Evolutionary conservation across 495 filamentous ascomycete species (phyloP), one percentile per base, ranked within the genome.

Genomic region (Tuber borchii): DNA sequence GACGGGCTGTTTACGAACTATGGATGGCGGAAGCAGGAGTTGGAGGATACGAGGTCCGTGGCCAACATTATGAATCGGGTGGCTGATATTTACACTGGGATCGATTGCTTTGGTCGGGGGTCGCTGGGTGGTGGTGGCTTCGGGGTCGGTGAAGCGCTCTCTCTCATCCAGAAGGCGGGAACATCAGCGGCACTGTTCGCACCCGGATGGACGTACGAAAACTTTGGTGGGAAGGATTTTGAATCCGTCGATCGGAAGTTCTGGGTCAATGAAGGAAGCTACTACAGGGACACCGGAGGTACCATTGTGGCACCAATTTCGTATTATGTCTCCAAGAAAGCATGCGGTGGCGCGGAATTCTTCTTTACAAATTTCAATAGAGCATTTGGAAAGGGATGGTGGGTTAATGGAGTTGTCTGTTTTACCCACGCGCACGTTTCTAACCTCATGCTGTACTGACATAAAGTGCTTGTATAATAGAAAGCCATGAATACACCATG

Each of bases 1-100:
- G 82, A 81, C 56, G 76, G 65, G 4, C 73, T 86, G 48, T 84
- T 87, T 39, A 86, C 85, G 9, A 86, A 86, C 74, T 87, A 86
- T 76, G 78, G 76, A 51, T 87, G 86, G 86, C 81, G 79, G 2
- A 76, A 81, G 70, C 51, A 45, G 10, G 65, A 82, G 1, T 75
- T 84, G 10, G 37, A 71, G 7, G 69, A 79, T 22, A 82, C 82
- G 20, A 76, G 76, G 40, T 56, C 48, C 22, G 76, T 84, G n/a
- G 84, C 83, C 2, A 40, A 61, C 2, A 42, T 51, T 26, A 39
- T 81, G 37, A 70, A 75, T 34, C 72, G 85, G 3, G 46, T 70
- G 8, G 44, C 71, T 0, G 71, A 82, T n/a, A 71, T 86, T 7
- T 83, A 78, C 73, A 81, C 85, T 73, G 86, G 86, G 17, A 79